Base-by-base conservation (phyloP, 352 stramenopile species). In the Paralagenidium karlingii region DNA sequence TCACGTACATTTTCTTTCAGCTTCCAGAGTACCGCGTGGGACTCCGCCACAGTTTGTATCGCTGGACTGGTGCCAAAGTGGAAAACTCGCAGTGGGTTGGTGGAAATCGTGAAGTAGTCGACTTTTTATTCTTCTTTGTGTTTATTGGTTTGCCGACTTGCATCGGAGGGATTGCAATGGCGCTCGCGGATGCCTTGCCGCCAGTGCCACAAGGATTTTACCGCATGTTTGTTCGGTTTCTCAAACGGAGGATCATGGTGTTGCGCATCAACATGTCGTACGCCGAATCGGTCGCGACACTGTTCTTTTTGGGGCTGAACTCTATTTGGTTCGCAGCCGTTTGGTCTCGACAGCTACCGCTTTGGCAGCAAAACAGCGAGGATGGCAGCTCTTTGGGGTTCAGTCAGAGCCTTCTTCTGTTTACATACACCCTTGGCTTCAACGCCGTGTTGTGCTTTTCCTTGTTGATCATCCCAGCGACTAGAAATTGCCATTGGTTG, bases 401-500 rank as follows among this genome's bases (percentile, higher is more conserved):
- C n/a, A n/a, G n/a, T n/a, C n/a, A n/a, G n/a, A n/a, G n/a, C n/a
- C n/a, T n/a, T n/a, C n/a, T n/a, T n/a, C n/a, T n/a, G n/a, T n/a
- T n/a, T n/a, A n/a, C n/a, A n/a, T 65, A 66, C 27, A 61, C 65
- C 11, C 58, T 86, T 28, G 75, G 75, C n/a, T 83, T 82, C 49
- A 88, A 88, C 50, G 68, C 68, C 8, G 55, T 79, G 44, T 51
- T 82, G 13, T 73, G 68, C 41, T 82, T 82, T 44, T 69, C 68
- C 39, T 41, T 82, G 26, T 45, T 82, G 27, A 48, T 79, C 38
- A 58, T 84, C 16, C 70, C 70, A 2, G 70, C 68, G 5, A 79
- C 70, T 19, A 62, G 70, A 22, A 78, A 82, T 44, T 85, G 63
- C 41, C 88, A 87, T 47, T 91, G 77, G 77, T 82, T 91, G 66